Evolutionary conservation across 805 yeast species (phyloP).

Genomic region (Yamadazyma scolyti): DNA sequence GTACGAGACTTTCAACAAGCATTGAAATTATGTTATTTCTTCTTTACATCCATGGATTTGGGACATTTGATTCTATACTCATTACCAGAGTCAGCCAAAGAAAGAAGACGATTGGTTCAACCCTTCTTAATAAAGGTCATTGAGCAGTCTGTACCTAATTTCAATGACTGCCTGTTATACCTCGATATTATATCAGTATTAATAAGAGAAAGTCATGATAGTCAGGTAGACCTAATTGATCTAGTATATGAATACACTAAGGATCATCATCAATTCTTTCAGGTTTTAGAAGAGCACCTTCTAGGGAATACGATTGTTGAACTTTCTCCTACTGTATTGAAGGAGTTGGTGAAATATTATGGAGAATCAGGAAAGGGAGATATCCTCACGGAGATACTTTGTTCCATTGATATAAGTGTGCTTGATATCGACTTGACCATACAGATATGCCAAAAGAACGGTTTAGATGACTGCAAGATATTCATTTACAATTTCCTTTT

Average conservation of each 20-base stretch:
- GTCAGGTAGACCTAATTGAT: constrained; percentile 18
- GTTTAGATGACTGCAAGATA: constrained; percentile 58
- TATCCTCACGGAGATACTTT: constrained; percentile 61
- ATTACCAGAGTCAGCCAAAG: constrained; percentile 44
- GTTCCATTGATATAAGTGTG: constrained; percentile 60
- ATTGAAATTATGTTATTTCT: constrained; percentile 49
- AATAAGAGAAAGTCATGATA: constrained; percentile 1
- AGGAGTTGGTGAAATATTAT: constrained; percentile 55
- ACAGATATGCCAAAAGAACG: constrained; percentile 51
- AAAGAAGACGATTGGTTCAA: constrained; percentile 47
- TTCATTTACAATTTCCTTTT: constrained; percentile 72
- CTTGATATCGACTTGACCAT: constrained; percentile 79
- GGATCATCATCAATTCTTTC: constrained; percentile 42
- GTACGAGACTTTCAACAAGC: constrained; percentile 52
- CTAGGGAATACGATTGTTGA: constrained; percentile 39
- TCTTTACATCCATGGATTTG: constrained; percentile 42
- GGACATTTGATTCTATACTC: constrained; percentile 52
- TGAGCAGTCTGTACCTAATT: constrained; percentile 44
- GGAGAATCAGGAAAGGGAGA: constrained; percentile 39
- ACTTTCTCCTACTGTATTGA: constrained; percentile 63
- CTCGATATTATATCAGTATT: constrained; percentile 6
- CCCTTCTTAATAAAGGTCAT: constrained; percentile 58
- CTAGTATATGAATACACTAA: constrained; percentile 14
- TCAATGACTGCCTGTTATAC: constrained; percentile 20
- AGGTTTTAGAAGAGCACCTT: constrained; percentile 50